These are phyloP conservation scores for Brachypodium distachyon DNA, from an alignment of 202 grass and related monocot genomes.

Conservation along the genomic window DNA sequence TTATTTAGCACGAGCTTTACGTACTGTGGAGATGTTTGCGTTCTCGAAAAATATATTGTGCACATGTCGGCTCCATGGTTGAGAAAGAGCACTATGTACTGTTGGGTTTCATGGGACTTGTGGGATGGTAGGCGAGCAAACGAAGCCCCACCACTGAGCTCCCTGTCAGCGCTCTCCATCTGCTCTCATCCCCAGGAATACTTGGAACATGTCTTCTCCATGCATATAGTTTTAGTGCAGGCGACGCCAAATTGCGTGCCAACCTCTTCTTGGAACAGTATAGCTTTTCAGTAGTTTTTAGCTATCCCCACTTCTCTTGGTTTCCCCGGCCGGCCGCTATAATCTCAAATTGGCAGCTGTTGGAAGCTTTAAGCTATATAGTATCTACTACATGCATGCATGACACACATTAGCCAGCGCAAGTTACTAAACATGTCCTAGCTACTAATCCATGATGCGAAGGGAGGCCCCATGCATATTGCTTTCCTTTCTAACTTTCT, in stretches of 20 bases:
- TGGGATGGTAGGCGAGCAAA: slow-evolving; percentile 26
- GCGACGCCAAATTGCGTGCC: slow-evolving; percentile 11
- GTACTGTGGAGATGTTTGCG: neutral
- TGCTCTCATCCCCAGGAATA: slow-evolving; percentile 38
- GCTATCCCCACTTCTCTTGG: slow-evolving; percentile 43
- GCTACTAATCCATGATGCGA: neutral
- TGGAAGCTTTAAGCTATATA: neutral
- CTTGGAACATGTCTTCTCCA: slow-evolving; percentile 47
- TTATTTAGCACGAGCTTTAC: slow-evolving; percentile 17
- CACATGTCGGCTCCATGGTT: neutral
- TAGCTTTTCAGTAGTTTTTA: slow-evolving; percentile 27
- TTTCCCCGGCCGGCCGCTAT: slow-evolving; percentile 26
- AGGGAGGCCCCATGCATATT: no score
- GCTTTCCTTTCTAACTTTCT: neutral
- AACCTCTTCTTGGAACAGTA: neutral
- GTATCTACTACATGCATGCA: neutral
- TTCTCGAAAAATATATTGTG: no score
- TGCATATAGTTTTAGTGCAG: slow-evolving; percentile 21
- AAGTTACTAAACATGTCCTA: slow-evolving; percentile 48
- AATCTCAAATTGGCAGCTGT: neutral
- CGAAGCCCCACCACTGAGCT: slow-evolving; percentile 35
- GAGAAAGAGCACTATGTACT: neutral
- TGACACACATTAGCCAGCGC: slow-evolving; percentile 26
- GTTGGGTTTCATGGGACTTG: slow-evolving; percentile 16
- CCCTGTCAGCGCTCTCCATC: slow-evolving; percentile 16